Base-by-base conservation (phyloP, 768 basidiomycete species). In the Tricholoma terreum region DNA sequence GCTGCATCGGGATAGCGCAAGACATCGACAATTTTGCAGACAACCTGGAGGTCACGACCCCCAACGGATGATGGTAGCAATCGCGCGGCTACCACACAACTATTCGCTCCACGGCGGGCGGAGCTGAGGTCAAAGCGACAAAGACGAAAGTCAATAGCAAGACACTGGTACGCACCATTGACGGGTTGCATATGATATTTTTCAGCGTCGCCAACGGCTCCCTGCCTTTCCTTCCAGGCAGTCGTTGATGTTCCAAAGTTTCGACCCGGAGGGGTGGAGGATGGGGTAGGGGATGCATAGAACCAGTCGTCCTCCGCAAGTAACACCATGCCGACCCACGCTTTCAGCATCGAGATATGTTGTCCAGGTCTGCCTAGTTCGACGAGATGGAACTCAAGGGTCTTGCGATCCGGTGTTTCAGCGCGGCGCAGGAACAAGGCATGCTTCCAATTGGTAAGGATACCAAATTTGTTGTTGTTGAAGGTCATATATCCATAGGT, bases 71-170 rank as follows among this genome's bases (percentile, higher is more conserved):
- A 11, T 45, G 21, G 43, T 45, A 45, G 43, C 22, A 45, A 22
- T 45, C 21, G 42, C 42, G 8, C 42, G 42, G 42, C 10, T 43
- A 43, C 42, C 12, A 45, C 43, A 22, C 21, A 45, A 45, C 43
- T 22, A 45, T 22, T 45, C 22, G 43, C 43, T 45, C 43, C 21
- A 45, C 22, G 43, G 21, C 22, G 43, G 24, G 14, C 48, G 61
- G 60, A 50, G 54, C 54, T 60, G 8, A 58, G 52, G 24, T 60
- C 40, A 51, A 64, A 58, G 33, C 50, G 19, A 46, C 63, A 64
- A 5, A 62, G 61, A 33, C 27, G 58, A 54, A 62, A 60, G 56
- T 62, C 61, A 27, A 64, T 52, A 49, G 43, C 35, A 30, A 58
- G 56, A 52, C 56, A 31, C 33, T 51, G 33, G 34, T 34, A 33